Conservation (phyloP, 768 basidiomycete species). For the Mycena crocata region DNA sequence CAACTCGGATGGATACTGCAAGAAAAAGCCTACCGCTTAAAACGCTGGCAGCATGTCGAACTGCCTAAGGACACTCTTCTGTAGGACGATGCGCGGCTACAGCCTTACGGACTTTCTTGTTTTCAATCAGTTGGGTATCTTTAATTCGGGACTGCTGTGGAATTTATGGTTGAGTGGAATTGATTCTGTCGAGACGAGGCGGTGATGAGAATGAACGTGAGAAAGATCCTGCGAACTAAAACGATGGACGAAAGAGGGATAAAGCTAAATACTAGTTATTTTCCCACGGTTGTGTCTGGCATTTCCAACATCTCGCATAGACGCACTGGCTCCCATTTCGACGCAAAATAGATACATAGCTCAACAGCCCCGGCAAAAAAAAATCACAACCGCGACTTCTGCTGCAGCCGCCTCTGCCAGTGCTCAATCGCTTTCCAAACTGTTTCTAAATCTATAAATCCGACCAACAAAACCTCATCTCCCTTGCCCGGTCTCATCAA, state of each 20-base stretch:
- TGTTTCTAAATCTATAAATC: conserved; percentile 7
- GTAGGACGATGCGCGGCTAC: not conserved
- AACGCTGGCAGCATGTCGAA: not conserved
- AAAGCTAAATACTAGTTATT: no score
- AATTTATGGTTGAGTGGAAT: not conserved
- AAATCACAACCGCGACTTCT: conserved; percentile 1
- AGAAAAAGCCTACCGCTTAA: conserved; percentile 28
- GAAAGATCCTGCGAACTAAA: no score
- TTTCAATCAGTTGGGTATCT: not conserved
- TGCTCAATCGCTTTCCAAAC: conserved; percentile 1
- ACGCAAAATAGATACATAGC: no score
- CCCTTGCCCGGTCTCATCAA: conserved; percentile 24
- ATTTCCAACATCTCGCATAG: no score
- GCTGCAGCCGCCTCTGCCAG: conserved; percentile 8
- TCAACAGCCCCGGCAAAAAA: not conserved
- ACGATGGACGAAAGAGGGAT: no score
- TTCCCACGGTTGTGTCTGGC: no score
- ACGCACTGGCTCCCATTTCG: no score
- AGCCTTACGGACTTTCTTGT: not conserved
- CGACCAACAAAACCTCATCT: conserved; percentile 21
- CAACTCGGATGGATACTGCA: conserved; percentile 49
- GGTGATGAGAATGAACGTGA: no score
- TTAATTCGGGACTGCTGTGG: not conserved
- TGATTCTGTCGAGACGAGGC: not conserved
- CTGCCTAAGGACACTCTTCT: conserved; percentile 1